phyloP scores from a whole-genome alignment of 306 rosid species.

The Trifolium fragiferum region DNA sequence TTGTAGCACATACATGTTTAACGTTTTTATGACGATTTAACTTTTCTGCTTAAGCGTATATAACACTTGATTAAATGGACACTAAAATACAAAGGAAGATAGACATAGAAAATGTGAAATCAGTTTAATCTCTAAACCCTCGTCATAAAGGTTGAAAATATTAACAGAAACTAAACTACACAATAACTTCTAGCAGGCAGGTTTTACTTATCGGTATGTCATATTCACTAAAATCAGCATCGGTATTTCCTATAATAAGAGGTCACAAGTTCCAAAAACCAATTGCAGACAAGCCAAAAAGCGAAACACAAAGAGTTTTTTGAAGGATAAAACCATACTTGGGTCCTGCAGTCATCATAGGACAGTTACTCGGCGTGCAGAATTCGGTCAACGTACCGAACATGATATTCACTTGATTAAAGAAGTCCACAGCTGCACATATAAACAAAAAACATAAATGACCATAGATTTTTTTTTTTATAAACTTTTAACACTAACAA shows the following conservation, averaged over 20 bases:
- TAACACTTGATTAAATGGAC: not conserved
- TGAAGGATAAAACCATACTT: slow-evolving; percentile 60
- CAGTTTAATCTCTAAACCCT: not conserved
- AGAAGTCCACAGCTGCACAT: slow-evolving; percentile 81
- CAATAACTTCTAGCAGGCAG: slow-evolving; percentile 16
- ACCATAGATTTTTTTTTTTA: not conserved
- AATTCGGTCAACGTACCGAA: slow-evolving; percentile 87
- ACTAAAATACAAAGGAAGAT: slow-evolving; percentile 6
- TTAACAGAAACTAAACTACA: not conserved
- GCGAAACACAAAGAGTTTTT: slow-evolving; percentile 29
- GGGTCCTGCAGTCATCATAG: slow-evolving; percentile 85
- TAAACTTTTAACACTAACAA: not conserved
- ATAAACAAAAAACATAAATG: slow-evolving; percentile 16
- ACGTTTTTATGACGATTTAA: slow-evolving; percentile 23
- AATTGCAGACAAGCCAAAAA: slow-evolving; percentile 27
- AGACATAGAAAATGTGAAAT: slow-evolving; percentile 10
- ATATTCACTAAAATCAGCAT: slow-evolving; percentile 30
- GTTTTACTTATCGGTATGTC: slow-evolving; percentile 4
- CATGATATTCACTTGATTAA: slow-evolving; percentile 86
- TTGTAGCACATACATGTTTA: slow-evolving; percentile 7
- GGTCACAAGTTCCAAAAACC: slow-evolving; percentile 18
- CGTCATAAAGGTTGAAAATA: not conserved
- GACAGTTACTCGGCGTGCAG: slow-evolving; percentile 80
- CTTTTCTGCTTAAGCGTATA: slow-evolving; percentile 2
- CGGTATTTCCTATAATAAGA: slow-evolving; percentile 10